Conservation (phyloP, 2,329 filamentous ascomycete species). For the Talaromyces verruculosus region DNA sequence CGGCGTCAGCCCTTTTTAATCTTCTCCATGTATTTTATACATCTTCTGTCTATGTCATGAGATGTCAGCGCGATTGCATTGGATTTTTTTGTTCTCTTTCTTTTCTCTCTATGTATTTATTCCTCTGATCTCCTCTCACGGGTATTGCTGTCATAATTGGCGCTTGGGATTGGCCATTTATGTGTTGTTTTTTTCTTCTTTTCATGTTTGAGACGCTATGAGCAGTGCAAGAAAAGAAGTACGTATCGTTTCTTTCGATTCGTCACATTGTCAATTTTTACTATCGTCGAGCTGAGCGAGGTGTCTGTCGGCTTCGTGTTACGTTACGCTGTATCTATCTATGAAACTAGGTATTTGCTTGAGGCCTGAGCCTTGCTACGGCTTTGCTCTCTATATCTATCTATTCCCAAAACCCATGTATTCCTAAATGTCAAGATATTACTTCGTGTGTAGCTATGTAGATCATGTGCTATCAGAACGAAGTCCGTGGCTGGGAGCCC, state of each 20-base stretch:
- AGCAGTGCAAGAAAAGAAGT: background rate
- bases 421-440: background rate
- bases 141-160: conserved; percentile 15
- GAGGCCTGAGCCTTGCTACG: background rate
- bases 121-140: conserved; percentile 22
- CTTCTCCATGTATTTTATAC: conserved; percentile 19
- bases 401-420: too few relatives aligned
- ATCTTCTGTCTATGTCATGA: conserved; percentile 16
- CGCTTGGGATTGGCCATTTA: conserved; percentile 14
- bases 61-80: conserved; percentile 17
- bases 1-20: conserved; percentile 16
- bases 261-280: too few relatives aligned
- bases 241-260: background rate
- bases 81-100: background rate
- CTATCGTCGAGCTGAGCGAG: background rate
- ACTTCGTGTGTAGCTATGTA: background rate
- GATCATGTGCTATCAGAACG: background rate
- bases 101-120: conserved; percentile 18
- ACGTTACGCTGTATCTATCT: background rate
- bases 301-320: background rate
- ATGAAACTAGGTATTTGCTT: background rate
- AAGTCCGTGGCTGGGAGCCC: background rate
- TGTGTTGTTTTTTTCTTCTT: background rate
- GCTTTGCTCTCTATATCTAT: background rate
- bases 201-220: conserved; percentile 5